Percentiles rank a stretch among this genome's conserved stretches.
These are phyloP conservation scores for Colletotrichum gloeosporioides DNA, from an alignment of 2,329 filamentous ascomycete genomes.

Conservation along the genomic window DNA sequence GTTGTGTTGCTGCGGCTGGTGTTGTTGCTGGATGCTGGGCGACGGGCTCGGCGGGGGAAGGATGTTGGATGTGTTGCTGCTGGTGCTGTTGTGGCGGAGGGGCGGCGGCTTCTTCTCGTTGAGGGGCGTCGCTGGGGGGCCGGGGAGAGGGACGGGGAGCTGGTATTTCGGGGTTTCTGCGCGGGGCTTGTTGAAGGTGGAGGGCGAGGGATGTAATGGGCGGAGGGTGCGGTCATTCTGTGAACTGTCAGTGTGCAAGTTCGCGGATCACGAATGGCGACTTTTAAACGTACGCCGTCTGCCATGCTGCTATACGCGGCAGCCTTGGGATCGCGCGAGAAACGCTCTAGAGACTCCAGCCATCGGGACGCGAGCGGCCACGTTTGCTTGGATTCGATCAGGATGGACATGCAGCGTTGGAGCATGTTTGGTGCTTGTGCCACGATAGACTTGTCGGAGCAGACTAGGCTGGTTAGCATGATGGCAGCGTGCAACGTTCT, in stretches of 20 bases:
- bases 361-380: constrained; percentile 60
- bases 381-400: constrained; percentile 53
- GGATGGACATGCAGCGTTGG: constrained; percentile 47
- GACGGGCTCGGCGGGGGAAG: constrained; percentile 23
- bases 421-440: constrained; percentile 52
- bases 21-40: constrained; percentile 10
- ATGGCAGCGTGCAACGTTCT: not conserved
- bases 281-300: constrained; percentile 38
- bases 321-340: constrained; percentile 48
- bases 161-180: constrained; percentile 18
- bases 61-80: constrained; percentile 22
- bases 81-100: constrained; percentile 1
- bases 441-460: constrained; percentile 43
- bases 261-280: accelerated
- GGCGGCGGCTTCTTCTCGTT: constrained; percentile 8
- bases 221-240: constrained; percentile 35
- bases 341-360: constrained; percentile 55
- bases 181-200: constrained; percentile 25
- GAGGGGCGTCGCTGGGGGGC: constrained; percentile 7
- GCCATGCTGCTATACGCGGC: constrained; percentile 51
- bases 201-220: constrained; percentile 20
- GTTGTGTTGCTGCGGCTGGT: constrained; percentile 10
- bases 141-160: constrained; percentile 8
- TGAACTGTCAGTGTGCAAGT: not conserved
- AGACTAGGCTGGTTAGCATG: constrained; percentile 38